Evolutionary conservation across 2,329 filamentous ascomycete species (phyloP), one percentile per base, ranked within the genome.

Genomic region (Aspergillus brunneoviolaceus): DNA sequence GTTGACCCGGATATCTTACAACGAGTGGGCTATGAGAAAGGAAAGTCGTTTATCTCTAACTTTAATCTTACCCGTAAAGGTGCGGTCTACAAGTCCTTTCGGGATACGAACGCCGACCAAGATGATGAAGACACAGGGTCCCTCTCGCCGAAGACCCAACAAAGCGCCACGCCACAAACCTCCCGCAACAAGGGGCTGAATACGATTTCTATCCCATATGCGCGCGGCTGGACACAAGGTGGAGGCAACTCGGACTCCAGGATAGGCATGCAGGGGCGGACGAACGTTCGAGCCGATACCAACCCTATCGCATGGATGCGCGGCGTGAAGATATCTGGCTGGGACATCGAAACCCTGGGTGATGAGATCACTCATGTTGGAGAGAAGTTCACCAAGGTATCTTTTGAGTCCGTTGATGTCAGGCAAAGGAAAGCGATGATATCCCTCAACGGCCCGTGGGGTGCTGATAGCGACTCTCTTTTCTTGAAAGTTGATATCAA

Each of bases 21-120:
- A 60, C 81, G 84, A 2, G 88, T 96, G 16, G 91, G 91, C 3
- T 90, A 91, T 71, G 80, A 86, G 50, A 91, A 88, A 71, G 91
- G 90, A 4, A 83, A 81, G 55, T 82, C 83, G 3, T 85, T 88
- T 21, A 83, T 83, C 6, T 86, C 86, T 45, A 87, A 84, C 31
- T 78, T 93, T 10, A 88, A 85, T 55, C 79, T 93, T 48, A 96
- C 92, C 12, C 86, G 93, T n/a, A 88, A 88, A 72, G 92, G 92
- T 11, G 92, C 93, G 5, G 79, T 84, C 2, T 97, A 97, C 79
- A 91, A 89, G 73, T 94, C 91, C 0, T 97, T 94, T 69, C 87
- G 91, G 50, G 87, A 92, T 47, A 82, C 89, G 21, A 88, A 89
- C 57, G 85, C 85, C 58, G 79, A 79, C 51, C 74, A 81, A 45